Percentiles rank a stretch among this genome's conserved stretches.
These are phyloP conservation scores for Epichloe baconii DNA, from an alignment of 2,329 filamentous ascomycete species.

Conservation along the genomic window DNA sequence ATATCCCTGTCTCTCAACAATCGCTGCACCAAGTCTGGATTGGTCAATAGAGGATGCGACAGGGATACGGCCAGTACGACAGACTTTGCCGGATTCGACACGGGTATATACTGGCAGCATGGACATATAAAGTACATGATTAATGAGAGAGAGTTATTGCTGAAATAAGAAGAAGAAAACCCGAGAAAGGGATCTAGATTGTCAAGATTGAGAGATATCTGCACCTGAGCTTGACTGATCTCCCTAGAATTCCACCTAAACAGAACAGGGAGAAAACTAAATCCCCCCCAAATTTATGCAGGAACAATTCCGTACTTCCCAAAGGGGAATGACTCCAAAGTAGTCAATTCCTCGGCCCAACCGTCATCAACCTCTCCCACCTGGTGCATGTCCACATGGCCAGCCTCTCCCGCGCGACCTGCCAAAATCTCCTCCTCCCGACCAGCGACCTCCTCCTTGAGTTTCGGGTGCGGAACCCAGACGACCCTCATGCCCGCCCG, in stretches of 20 bases:
- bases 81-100: too few species aligned
- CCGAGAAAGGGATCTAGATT: too few species aligned
- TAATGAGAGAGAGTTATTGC: too few species aligned
- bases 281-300: not conserved
- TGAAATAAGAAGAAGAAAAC: too few species aligned
- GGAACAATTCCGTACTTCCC: slow-evolving; percentile 45
- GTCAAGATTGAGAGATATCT: too few species aligned
- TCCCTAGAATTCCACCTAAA: too few species aligned
- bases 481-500: slow-evolving; percentile 90
- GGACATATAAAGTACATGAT: too few species aligned
- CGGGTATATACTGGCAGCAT: not conserved
- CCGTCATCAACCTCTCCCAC: slow-evolving; percentile 46
- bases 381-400: slow-evolving; percentile 38
- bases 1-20: not conserved
- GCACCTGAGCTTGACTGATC: too few species aligned
- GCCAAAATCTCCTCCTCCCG: slow-evolving; percentile 73
- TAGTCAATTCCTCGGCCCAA: slow-evolving; percentile 43
- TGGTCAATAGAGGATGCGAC: not conserved
- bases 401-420: slow-evolving; percentile 60
- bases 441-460: slow-evolving; percentile 63
- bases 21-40: not conserved
- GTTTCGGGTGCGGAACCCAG: slow-evolving; percentile 76
- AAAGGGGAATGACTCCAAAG: slow-evolving; percentile 43
- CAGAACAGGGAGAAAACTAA: not conserved
- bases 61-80: not conserved